Conservation (phyloP, 257 asterid genomes). For the Rehmannia glutinosa region DNA sequence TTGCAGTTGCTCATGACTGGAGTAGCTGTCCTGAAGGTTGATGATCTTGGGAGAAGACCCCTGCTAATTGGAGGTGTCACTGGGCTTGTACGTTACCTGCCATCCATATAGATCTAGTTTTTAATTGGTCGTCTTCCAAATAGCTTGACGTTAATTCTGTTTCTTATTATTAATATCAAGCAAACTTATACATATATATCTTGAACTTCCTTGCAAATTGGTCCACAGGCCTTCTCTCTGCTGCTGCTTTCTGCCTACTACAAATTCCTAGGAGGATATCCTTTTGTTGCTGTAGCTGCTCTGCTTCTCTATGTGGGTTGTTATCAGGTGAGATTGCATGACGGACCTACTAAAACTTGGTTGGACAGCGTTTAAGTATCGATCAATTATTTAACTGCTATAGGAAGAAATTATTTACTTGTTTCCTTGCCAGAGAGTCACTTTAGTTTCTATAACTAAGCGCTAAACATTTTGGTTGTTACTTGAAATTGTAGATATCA, state of each 20-base stretch:
- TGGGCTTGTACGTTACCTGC: conserved; percentile 70
- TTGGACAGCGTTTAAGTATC: not conserved
- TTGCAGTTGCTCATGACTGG: conserved; percentile 87
- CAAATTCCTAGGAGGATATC: conserved; percentile 79
- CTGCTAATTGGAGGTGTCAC: conserved; percentile 79
- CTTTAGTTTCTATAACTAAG: no score
- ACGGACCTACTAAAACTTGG: not conserved
- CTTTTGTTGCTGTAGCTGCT: conserved; percentile 88
- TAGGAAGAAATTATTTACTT: no score
- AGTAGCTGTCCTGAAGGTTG: conserved; percentile 91
- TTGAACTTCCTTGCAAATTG: conserved; percentile 8
- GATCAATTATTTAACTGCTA: not conserved
- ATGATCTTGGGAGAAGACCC: conserved; percentile 95
- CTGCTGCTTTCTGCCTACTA: conserved; percentile 94
- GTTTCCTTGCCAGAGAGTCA: no score
- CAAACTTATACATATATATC: not conserved
- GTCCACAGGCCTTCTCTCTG: conserved; percentile 74
- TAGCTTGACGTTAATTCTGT: not conserved
- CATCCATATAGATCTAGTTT: not conserved
- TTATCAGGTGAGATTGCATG: conserved; percentile 71
- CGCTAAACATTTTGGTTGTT: not conserved
- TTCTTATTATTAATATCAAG: not conserved
- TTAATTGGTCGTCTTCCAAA: not conserved
- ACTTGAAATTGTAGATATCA: conserved; percentile 55
- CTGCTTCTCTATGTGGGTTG: conserved; percentile 93